These are phyloP conservation scores for Aschersonia sp. DNA, from an alignment of 2,329 filamentous ascomycete species.

Conservation along the genomic window DNA sequence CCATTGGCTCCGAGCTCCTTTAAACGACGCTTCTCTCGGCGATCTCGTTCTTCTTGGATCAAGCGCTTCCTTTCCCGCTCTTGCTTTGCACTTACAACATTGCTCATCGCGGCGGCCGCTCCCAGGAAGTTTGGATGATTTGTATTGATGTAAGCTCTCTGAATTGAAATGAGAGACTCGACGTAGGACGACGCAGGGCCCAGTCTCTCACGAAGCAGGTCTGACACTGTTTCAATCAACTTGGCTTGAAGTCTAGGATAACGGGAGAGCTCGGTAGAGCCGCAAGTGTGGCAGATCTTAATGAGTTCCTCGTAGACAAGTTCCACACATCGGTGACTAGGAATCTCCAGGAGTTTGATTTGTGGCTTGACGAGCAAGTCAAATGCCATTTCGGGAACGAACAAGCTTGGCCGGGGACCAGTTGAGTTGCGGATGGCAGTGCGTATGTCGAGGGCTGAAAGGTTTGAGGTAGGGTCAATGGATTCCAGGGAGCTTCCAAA, in stretches of 20 bases:
- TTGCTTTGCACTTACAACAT: slow-evolving; percentile 87
- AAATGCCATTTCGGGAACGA: slow-evolving; percentile 95
- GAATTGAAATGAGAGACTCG: slow-evolving; percentile 91
- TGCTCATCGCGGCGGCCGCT: slow-evolving; percentile 92
- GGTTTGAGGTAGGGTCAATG: slow-evolving; percentile 89
- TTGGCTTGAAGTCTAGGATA: slow-evolving; percentile 91
- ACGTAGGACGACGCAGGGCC: slow-evolving; percentile 85
- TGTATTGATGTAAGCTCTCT: slow-evolving; percentile 97
- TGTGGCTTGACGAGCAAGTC: slow-evolving; percentile 96
- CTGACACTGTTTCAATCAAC: slow-evolving; percentile 94
- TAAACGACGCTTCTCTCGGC: slow-evolving; percentile 65
- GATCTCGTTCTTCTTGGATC: slow-evolving; percentile 71
- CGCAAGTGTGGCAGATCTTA: slow-evolving; percentile 98
- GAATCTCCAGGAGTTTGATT: slow-evolving; percentile 90
- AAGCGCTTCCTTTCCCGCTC: slow-evolving; percentile 77
- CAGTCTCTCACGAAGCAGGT: slow-evolving; percentile 80
- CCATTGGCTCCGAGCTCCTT: slow-evolving; percentile 81
- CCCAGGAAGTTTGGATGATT: slow-evolving; percentile 98
- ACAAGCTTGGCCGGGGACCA: slow-evolving; percentile 84
- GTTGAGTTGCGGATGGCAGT: slow-evolving; percentile 98
- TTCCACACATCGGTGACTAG: slow-evolving; percentile 92
- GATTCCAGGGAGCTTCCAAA: slow-evolving; percentile 94
- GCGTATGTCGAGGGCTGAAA: slow-evolving; percentile 86
- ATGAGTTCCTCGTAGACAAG: slow-evolving; percentile 97
- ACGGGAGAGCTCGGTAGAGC: slow-evolving; percentile 80